Evolutionary conservation across 305 asterid species (phyloP).

Genomic region (Salvia sclarea): DNA sequence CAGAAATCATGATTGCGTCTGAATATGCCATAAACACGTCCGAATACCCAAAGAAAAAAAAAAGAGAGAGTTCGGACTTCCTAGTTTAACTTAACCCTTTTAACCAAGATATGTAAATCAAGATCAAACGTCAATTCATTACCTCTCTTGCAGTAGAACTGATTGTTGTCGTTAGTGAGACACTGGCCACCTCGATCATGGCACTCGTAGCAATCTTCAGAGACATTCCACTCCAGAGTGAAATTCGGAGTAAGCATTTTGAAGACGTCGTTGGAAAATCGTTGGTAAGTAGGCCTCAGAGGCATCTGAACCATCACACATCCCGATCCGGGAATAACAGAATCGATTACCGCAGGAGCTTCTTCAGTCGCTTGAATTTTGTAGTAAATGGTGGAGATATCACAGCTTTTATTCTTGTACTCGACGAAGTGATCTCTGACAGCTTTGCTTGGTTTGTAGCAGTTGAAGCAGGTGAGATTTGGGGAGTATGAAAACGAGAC

Average conservation of each 20-base stretch:
- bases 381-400: constrained; percentile 5
- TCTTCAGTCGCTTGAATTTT: neutral
- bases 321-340: constrained; percentile 12
- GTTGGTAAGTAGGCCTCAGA: neutral
- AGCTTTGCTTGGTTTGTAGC: neutral
- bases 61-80: too few species aligned
- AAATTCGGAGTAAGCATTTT: neutral
- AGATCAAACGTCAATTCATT: neutral
- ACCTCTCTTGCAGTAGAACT: constrained; percentile 23
- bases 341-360: neutral
- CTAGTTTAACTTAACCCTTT: too few species aligned
- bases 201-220: constrained; percentile 29
- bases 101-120: too few species aligned
- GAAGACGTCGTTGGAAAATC: neutral
- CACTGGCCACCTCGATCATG: constrained; percentile 36
- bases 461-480: constrained; percentile 33
- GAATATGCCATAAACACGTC: too few species aligned
- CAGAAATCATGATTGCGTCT: too few species aligned
- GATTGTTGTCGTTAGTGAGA: neutral
- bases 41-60: too few species aligned
- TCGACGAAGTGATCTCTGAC: neutral
- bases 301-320: constrained; percentile 38
- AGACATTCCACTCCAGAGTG: constrained; percentile 35
- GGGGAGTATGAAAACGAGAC: constrained; percentile 22
- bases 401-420: neutral